A percentile compares a stretch with the other conserved stretches of the same genome.
These are phyloP conservation scores for Annulohypoxylon nitens DNA, from an alignment of 495 filamentous ascomycete genomes.

Conservation along the genomic window DNA sequence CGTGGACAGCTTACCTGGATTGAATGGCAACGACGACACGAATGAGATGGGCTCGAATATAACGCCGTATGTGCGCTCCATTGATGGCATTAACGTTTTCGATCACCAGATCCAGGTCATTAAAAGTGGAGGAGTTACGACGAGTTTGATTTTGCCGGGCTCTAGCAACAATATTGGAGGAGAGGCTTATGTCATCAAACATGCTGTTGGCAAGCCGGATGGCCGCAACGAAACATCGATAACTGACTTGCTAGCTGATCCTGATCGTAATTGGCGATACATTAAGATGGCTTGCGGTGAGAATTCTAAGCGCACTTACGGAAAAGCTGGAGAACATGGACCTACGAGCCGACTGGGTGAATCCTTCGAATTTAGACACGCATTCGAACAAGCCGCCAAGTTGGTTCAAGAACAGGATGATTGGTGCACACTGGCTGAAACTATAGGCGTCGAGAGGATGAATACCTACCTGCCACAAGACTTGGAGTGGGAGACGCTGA, in stretches of 20 bases:
- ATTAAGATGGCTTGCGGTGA: conserved; percentile 82
- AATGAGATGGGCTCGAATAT: conserved; percentile 66
- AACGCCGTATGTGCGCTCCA: conserved; percentile 70
- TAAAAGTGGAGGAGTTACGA: conserved; percentile 76
- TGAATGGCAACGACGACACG: conserved; percentile 60
- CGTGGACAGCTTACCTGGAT: conserved; percentile 55
- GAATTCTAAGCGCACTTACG: conserved; percentile 71
- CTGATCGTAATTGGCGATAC: conserved; percentile 66
- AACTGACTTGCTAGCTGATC: conserved; percentile 61
- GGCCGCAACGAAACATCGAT: conserved; percentile 67
- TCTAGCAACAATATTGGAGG: conserved; percentile 76
- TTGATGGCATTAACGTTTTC: conserved; percentile 64
- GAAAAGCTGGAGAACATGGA: conserved; percentile 54
- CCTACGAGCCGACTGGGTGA: conserved; percentile 67
- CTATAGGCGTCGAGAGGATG: conserved; percentile 54
- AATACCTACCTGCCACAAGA: conserved; percentile 65
- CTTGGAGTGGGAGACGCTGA: conserved; percentile 68
- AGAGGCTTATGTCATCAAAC: conserved; percentile 74
- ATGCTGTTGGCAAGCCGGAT: conserved; percentile 61
- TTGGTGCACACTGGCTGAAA: conserved; percentile 68
- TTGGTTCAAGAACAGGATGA: conserved; percentile 68
- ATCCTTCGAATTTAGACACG: conserved; percentile 73
- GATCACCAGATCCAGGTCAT: conserved; percentile 71
- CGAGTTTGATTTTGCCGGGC: conserved; percentile 73
- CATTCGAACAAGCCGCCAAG: conserved; percentile 68